Conservation (phyloP, 1,139 yeast species). For the Taphrina wiesneri region DNA sequence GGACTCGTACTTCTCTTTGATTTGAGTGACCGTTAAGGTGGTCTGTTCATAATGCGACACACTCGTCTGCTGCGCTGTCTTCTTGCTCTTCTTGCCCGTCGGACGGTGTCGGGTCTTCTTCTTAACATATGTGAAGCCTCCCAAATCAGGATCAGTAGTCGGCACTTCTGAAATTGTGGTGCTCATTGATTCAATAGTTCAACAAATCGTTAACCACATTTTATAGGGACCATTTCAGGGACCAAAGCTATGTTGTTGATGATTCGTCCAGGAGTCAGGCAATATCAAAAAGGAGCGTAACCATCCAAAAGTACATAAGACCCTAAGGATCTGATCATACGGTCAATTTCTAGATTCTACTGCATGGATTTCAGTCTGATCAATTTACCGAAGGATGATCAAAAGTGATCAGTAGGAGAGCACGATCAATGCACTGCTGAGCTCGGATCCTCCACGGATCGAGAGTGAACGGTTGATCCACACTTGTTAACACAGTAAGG, state of each 20-base stretch:
- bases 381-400: too few species aligned
- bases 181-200: background rate
- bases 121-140: conserved; percentile 21
- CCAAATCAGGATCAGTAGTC: conserved; percentile 14
- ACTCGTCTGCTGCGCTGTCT: background rate
- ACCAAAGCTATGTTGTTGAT: too few species aligned
- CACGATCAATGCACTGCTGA: background rate
- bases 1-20: background rate
- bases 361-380: background rate
- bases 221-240: too few species aligned
- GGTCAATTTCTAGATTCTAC: too few species aligned
- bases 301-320: too few species aligned
- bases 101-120: background rate
- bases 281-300: too few species aligned
- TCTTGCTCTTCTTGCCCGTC: background rate
- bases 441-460: background rate
- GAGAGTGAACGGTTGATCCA: too few species aligned
- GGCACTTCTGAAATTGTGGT: background rate
- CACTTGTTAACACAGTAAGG: too few species aligned
- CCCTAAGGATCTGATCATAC: too few species aligned
- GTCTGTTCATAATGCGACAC: background rate
- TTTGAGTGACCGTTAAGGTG: background rate
- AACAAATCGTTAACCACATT: background rate
- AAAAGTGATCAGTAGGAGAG: background rate
- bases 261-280: too few species aligned